Evolutionary conservation across 2,329 filamentous ascomycete species (phyloP).

Genomic region (Hypoxylon sp.): DNA sequence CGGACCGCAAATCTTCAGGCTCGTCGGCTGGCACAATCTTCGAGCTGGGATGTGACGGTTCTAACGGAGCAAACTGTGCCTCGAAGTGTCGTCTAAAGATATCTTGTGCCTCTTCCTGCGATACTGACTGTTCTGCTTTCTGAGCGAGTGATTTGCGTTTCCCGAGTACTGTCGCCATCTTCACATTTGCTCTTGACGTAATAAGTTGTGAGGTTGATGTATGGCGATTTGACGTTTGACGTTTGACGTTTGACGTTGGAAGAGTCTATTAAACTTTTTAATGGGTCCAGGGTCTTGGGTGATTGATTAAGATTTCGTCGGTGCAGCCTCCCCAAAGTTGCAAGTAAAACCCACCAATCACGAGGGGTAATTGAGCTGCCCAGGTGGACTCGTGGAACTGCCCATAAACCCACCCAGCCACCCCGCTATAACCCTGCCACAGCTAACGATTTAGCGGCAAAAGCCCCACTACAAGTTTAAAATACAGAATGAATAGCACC

Average conservation of each 20-base stretch:
- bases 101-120: constrained; percentile 74
- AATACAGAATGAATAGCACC: not conserved
- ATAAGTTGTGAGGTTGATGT: constrained; percentile 5
- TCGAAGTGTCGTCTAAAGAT: constrained; percentile 90
- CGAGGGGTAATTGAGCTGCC: constrained; percentile 9
- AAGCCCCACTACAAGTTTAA: constrained; percentile 34
- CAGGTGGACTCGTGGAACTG: not conserved
- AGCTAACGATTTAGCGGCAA: constrained; percentile 12
- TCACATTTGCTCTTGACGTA: not conserved
- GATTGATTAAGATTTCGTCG: not conserved
- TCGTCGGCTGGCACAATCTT: constrained; percentile 42
- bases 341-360: constrained; percentile 40
- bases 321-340: not conserved
- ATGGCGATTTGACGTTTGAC: constrained; percentile 4
- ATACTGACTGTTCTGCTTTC: constrained; percentile 51
- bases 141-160: constrained; percentile 63
- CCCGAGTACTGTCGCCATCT: constrained; percentile 63
- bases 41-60: constrained; percentile 35
- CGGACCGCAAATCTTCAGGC: constrained; percentile 57
- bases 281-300: constrained; percentile 13
- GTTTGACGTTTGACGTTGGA: constrained; percentile 29
- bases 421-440: constrained; percentile 17
- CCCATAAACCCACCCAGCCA: too few relatives aligned
- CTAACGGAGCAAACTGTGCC: constrained; percentile 84
- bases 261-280: constrained; percentile 32